Base-by-base conservation (phyloP, 2,329 filamentous ascomycete genomes). In the Fusarium brevicatenulatum region DNA sequence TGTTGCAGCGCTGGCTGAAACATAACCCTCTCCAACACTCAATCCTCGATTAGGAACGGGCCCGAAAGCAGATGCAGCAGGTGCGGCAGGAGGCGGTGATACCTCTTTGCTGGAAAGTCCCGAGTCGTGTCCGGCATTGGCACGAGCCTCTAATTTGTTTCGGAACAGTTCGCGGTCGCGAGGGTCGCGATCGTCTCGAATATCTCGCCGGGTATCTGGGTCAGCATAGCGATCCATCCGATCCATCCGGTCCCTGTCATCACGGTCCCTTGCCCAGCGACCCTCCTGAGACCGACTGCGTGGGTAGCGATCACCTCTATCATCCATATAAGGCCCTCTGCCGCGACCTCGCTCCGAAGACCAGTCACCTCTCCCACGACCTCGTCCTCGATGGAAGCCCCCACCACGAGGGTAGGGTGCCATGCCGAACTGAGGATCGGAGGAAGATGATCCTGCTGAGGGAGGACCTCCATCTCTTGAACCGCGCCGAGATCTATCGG, bases 401-500 rank as follows among this genome's bases (percentile, higher is more conserved):
- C 87, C 86, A 25, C 90, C 88, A 16, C 88, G 87, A 61, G 87
- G 86, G 13, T 87, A 85, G 15, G 85, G 85, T 13, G 85, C 81
- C 68, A 82, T 78, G 23, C 85, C 87, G 63, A 91, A 91, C 2
- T 88, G 86, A 18, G 89, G 87, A 70, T 95, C 92, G 0, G 92
- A 93, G 28, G 90, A 90, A 15, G 90, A 90, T 7, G 92, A 93
- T 9, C 91, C 91, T 23, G 91, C 91, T 4, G 92, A 93, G 28
- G 90, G 87, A 16, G 92, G 92, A 0, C 92, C 83, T 15, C 81
- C 92, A 76, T 95, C 93, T 76, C 93, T 87, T 13, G 92, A 94
- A 21, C 88, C 90, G 52, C 92, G 86, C 60, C 92, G 86, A 23
- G 90, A 89, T 65, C 92, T 87, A 65, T 91, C 90, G 12, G 90